Percentiles rank a stretch among this genome's conserved stretches.
Evolutionary conservation across 2,329 filamentous ascomycete species (phyloP).

Genomic region (Stagonosporopsis chrysanthemi): DNA sequence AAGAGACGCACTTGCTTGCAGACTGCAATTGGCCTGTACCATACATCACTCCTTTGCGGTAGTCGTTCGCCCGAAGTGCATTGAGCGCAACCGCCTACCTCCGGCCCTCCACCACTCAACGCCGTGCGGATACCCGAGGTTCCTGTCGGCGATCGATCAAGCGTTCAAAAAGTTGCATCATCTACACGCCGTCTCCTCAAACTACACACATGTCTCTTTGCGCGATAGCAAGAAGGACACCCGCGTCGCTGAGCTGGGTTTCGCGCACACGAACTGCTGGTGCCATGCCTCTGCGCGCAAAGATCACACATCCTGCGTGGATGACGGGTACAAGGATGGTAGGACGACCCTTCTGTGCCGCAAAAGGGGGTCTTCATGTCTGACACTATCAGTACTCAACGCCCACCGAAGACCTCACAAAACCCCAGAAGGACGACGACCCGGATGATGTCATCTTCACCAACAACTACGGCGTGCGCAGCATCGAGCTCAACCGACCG

Average conservation of each 20-base stretch:
- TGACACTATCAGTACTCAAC: conserved; percentile 45
- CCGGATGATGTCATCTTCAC: conserved; percentile 92
- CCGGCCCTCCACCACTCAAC: conserved; percentile 5
- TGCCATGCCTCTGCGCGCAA: conserved; percentile 82
- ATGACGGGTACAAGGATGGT: conserved; percentile 63
- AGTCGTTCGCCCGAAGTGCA: background rate
- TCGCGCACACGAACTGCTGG: conserved; percentile 39
- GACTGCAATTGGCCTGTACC: background rate
- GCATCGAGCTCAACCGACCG: conserved; percentile 92
- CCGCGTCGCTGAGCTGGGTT: conserved; percentile 50
- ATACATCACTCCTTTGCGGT: conserved; percentile 1
- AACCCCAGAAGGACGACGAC: conserved; percentile 72
- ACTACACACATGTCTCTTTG: conserved; percentile 56
- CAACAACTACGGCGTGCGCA: conserved; percentile 86
- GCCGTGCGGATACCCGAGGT: conserved; percentile 50
- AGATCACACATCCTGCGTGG: conserved; percentile 68
- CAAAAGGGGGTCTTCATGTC: background rate
- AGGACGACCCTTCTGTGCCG: conserved; percentile 12
- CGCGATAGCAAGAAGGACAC: conserved; percentile 50
- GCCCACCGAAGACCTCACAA: conserved; percentile 48
- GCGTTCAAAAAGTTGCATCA: conserved; percentile 42
- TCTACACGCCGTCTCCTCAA: conserved; percentile 18
- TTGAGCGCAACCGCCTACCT: conserved; percentile 4
- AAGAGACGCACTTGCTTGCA: background rate
- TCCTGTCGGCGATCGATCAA: conserved; percentile 31